phyloP scores from a whole-genome alignment of 148 eudicot species.

The Rhododendron kiyosumense region DNA sequence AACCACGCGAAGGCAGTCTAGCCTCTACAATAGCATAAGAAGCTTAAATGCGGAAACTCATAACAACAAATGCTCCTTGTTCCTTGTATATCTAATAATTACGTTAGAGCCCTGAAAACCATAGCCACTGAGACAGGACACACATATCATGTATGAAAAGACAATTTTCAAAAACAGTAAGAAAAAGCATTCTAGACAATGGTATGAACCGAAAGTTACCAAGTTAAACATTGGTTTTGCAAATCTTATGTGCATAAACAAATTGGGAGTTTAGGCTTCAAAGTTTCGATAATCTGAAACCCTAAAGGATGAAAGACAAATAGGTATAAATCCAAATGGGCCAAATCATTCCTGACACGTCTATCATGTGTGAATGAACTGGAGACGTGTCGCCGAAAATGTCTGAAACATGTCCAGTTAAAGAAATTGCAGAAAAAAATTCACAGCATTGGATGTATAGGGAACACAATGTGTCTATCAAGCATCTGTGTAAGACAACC shows the following conservation, averaged over 20 bases:
- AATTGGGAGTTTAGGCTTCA: neutral
- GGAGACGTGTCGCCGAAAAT: neutral
- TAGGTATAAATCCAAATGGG: neutral
- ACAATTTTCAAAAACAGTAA: neutral
- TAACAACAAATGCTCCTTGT: neutral
- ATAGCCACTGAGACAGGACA: neutral
- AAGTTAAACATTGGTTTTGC: neutral
- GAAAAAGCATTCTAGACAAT: neutral
- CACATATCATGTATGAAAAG: neutral
- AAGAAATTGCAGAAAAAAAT: neutral
- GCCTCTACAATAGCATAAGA: neutral
- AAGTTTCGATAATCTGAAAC: neutral
- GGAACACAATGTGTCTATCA: neutral
- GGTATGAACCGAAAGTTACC: neutral
- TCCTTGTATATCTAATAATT: neutral
- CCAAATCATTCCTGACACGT: neutral
- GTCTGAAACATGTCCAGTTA: neutral
- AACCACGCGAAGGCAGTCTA: neutral
- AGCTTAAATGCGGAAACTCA: neutral
- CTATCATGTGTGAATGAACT: neutral
- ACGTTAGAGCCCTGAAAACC: neutral
- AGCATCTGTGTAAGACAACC: neutral
- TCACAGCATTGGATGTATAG: neutral
- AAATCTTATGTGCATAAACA: neutral
- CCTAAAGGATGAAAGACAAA: neutral